Evolutionary conservation across 2,329 filamentous ascomycete genomes (phyloP).

Genomic region (Ceratocystis colombiana): DNA sequence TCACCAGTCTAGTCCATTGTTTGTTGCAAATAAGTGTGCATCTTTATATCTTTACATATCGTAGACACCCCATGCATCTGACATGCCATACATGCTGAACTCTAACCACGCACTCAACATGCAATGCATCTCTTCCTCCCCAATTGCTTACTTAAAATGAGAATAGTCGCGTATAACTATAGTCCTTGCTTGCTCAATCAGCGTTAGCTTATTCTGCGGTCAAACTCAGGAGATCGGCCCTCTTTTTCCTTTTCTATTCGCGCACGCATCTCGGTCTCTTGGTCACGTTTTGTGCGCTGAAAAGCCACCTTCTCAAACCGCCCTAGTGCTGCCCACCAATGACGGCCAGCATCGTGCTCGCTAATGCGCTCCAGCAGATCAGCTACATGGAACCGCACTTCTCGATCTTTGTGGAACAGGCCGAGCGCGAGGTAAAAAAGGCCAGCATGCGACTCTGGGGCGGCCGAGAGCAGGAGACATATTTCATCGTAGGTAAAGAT

Average conservation of each 20-base stretch:
- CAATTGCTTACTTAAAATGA: not conserved
- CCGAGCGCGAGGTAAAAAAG: conserved; percentile 87
- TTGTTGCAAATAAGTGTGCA: too few species aligned
- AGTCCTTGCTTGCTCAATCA: not conserved
- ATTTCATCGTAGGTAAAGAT: conserved; percentile 77
- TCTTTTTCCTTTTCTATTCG: conserved; percentile 38
- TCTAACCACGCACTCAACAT: too few species aligned
- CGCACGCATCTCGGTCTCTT: conserved; percentile 42
- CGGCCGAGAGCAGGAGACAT: conserved; percentile 69
- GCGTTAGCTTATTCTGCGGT: conserved; percentile 42
- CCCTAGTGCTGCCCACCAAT: conserved; percentile 83
- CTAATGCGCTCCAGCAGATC: conserved; percentile 72
- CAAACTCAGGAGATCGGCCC: conserved; percentile 35
- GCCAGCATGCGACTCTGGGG: conserved; percentile 75
- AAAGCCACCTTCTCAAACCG: conserved; percentile 83
- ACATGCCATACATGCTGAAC: not conserved
- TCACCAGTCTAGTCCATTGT: too few species aligned
- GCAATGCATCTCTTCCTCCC: not conserved
- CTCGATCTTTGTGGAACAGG: conserved; percentile 76
- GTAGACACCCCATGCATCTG: not conserved
- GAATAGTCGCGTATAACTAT: not conserved
- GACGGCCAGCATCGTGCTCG: conserved; percentile 78
- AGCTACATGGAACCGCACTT: conserved; percentile 67
- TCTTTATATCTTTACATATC: not conserved
- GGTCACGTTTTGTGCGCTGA: conserved; percentile 62